phyloP scores from a whole-genome alignment of 345 rosid genomes.

The Lagerstroemia speciosa region DNA sequence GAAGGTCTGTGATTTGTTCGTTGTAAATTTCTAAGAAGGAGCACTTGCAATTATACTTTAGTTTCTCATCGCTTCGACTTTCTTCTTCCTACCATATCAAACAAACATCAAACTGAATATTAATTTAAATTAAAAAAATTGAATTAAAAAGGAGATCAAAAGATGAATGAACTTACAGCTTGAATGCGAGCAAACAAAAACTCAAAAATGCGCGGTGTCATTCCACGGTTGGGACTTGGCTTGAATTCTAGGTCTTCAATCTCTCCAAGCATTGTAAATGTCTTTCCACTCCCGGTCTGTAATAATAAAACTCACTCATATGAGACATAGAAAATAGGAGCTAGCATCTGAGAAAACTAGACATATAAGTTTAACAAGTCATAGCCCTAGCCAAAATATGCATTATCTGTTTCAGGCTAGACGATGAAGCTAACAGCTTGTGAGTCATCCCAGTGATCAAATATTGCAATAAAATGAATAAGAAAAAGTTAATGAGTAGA shows the following conservation, averaged over 20 bases:
- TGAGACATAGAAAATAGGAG: background rate
- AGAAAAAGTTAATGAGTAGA: background rate
- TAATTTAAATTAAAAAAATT: background rate
- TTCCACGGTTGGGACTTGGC: slow-evolving; percentile 80
- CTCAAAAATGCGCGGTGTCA: slow-evolving; percentile 94
- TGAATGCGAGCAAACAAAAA: slow-evolving; percentile 93
- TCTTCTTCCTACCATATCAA: slow-evolving; percentile 72
- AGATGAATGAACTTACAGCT: slow-evolving; percentile 39
- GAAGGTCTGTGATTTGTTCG: slow-evolving; percentile 93
- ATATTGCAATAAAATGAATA: background rate
- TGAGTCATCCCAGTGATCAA: background rate
- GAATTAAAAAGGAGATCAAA: slow-evolving; percentile 5
- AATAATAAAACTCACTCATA: slow-evolving; percentile 13
- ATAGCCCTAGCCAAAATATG: background rate
- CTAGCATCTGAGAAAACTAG: background rate
- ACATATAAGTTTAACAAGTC: background rate
- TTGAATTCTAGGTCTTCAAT: slow-evolving; percentile 68
- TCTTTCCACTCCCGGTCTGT: slow-evolving; percentile 99
- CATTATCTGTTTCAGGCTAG: background rate
- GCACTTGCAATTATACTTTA: slow-evolving; percentile 88
- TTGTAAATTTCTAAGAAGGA: slow-evolving; percentile 95
- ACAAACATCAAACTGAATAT: background rate
- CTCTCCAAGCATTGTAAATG: slow-evolving; percentile 88
- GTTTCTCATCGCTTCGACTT: slow-evolving; percentile 77
- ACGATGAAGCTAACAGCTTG: background rate